Evolutionary conservation across 305 asterid species (phyloP).

Genomic region (Solanum hybrid): DNA sequence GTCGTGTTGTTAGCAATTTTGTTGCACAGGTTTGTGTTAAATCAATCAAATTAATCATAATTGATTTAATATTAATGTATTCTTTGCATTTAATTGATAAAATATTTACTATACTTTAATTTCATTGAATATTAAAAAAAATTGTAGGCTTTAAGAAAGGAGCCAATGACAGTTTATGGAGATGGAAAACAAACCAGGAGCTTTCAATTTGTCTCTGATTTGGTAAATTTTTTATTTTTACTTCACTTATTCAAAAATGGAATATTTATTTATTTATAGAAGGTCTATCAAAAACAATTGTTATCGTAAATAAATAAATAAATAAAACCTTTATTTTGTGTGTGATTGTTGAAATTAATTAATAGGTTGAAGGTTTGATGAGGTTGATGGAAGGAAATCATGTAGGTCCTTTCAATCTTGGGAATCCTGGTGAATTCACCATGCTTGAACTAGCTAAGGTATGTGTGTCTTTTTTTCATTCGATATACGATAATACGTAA

Average conservation of each 20-base stretch:
- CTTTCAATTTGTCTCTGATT: constrained; percentile 79
- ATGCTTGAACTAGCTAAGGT: constrained; percentile 88
- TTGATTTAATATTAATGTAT: background rate
- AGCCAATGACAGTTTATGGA: constrained; percentile 79
- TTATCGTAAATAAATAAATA: background rate
- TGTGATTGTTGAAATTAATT: background rate
- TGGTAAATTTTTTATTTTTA: constrained; percentile 34
- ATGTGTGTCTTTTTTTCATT: background rate
- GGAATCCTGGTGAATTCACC: constrained; percentile 81
- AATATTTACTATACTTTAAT: background rate
- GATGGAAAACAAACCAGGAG: constrained; percentile 96
- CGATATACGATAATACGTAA: background rate
- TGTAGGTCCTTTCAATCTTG: constrained; percentile 85
- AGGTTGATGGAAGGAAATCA: constrained; percentile 82
- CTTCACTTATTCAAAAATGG: background rate
- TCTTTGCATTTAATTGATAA: background rate
- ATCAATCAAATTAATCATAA: background rate
- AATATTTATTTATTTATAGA: background rate
- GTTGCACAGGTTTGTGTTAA: constrained; percentile 61
- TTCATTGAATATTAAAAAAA: background rate
- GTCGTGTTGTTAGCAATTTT: constrained; percentile 88
- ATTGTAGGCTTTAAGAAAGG: constrained; percentile 75
- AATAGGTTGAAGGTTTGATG: constrained; percentile 78
- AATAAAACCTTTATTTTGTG: background rate
- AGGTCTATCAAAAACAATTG: background rate